Percentiles rank a stretch among this genome's conserved stretches.
Evolutionary conservation across 2,329 filamentous ascomycete genomes (phyloP).

Genomic region (Plectosphaerella plurivora): DNA sequence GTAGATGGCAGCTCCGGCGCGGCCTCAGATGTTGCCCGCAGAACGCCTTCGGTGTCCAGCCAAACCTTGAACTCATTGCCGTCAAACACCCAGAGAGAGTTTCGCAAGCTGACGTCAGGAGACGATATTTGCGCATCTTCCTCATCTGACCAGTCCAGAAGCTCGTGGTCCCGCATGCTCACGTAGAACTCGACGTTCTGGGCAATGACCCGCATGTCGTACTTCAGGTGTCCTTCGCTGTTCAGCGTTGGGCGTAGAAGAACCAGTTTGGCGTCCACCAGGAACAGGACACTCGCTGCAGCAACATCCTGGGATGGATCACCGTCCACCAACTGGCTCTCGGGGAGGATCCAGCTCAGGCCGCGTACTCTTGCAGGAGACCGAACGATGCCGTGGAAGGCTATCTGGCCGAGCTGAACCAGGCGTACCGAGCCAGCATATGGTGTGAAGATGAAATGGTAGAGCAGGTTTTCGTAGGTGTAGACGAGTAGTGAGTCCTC

Average conservation of each 20-base stretch:
- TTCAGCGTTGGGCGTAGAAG: conserved; percentile 82
- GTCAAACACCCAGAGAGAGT: conserved; percentile 94
- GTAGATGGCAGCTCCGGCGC: conserved; percentile 68
- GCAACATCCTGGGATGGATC: conserved; percentile 95
- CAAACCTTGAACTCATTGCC: conserved; percentile 81
- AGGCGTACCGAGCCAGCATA: conserved; percentile 67
- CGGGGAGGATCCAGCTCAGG: conserved; percentile 92
- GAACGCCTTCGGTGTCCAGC: conserved; percentile 81
- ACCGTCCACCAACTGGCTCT: conserved; percentile 81
- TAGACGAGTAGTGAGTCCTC: conserved; percentile 95
- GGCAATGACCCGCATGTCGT: conserved; percentile 95
- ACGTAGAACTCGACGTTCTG: conserved; percentile 96
- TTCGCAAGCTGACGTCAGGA: conserved; percentile 46
- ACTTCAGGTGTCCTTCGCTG: conserved; percentile 81
- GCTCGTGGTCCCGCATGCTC: conserved; percentile 75
- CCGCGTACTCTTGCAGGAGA: conserved; percentile 89
- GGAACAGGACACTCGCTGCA: conserved; percentile 85
- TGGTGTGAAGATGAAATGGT: conserved; percentile 86
- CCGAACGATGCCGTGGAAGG: conserved; percentile 91
- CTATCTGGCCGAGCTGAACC: conserved; percentile 95
- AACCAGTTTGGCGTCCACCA: conserved; percentile 97
- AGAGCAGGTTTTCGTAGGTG: conserved; percentile 92
- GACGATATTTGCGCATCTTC: conserved; percentile 1
- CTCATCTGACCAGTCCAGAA: background rate
- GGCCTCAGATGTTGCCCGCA: conserved; percentile 65